Base-by-base conservation (phyloP, 2,329 filamentous ascomycete species). In the Alternaria sp. region DNA sequence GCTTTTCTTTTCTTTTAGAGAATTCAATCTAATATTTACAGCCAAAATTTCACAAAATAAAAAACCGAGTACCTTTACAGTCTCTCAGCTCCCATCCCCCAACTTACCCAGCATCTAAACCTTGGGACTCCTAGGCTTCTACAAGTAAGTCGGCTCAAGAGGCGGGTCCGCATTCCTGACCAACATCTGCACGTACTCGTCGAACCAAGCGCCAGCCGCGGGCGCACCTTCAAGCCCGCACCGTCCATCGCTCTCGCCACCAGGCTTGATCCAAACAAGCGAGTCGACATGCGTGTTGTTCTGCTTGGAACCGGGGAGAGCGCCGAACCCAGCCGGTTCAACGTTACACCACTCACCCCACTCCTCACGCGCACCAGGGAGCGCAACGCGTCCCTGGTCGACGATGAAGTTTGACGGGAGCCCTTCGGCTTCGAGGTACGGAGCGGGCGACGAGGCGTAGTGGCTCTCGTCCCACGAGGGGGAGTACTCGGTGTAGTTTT, bases 321-420 rank as follows among this genome's bases (percentile, higher is more conserved):
- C 17, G 10, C 70, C 70, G 39, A 68, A 73, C 6, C 69, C 69
- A n/a, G 63, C 42, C 17, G 69, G 69, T 5, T 50, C 49, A 24
- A 73, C 62, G 36, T 73, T 73, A 60, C 70, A 73, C 70, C 70
- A 73, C n/a, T 68, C 65, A 21, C 70, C 70, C 70, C 70, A 73
- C 50, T 66, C 68, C 13, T 56, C 54, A 7, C 70, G 53, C 3
- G 68, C 69, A 21, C 68, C 67, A 10, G 66, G 66, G 13, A 65
- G 57, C 8, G 62, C 69, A 17, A 72, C 60, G 46, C 70, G 69
- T 28, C 70, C 70, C 49, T 72, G 69, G 44, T 73, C 70, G 8
- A 72, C 61, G 44, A 73, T 73, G 61, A 72, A 72, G 58, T 68
- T 65, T 37, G 62, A 58, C 0, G 70, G 70, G 10, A 72, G 59